Base-by-base conservation (phyloP, 1,139 yeast genomes). In the Yamadazyma dendronema region DNA sequence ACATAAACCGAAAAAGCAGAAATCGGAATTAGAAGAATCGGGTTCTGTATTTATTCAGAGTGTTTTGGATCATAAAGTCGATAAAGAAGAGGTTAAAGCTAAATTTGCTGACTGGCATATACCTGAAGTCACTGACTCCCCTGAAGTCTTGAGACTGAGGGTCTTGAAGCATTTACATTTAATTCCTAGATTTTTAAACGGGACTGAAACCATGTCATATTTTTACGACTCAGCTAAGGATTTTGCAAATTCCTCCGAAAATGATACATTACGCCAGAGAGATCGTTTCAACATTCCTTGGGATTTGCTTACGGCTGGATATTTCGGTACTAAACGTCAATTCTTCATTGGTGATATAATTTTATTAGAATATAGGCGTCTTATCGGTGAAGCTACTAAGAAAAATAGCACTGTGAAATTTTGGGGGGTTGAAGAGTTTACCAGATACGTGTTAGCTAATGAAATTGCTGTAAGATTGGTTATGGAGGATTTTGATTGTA, bases 341-440 rank as follows among this genome's bases (percentile, higher is more conserved):
- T 64, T 72, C 38, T 54, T 62, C 12, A 68, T 83, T 1, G 73
- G 82, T 1, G 53, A 56, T 19, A 45, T 57, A 40, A 66, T 75
- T 31, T 42, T 58, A 27, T 46, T 58, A 19, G 44, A 55, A 33
- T 67, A 48, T 50, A 44, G 54, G 29, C 43, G 51, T 2, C 49
- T 63, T 29, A 50, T 78, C 8, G 39, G 52, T 7, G 43, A 42
- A 5, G 52, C 64, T 4, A 49, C 52, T 4, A 43, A 39, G 15
- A 55, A 47, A 13, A 73, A 74, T 44, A 59, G 64, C 12, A 75
- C 79, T 1, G 57, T 82, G 3, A 59, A 64, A 30, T 83, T 79
- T 62, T 83, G 88, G 88, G 77, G 84, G 1, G 48, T 64, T 0
- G 66, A 68, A 15, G 75, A 76, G 35, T 84, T 81, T 50, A 57